Percentiles rank a stretch among this genome's conserved stretches.
Evolutionary conservation across 2,329 filamentous ascomycete species (phyloP).

Genomic region (Aureobasidium namibiae): DNA sequence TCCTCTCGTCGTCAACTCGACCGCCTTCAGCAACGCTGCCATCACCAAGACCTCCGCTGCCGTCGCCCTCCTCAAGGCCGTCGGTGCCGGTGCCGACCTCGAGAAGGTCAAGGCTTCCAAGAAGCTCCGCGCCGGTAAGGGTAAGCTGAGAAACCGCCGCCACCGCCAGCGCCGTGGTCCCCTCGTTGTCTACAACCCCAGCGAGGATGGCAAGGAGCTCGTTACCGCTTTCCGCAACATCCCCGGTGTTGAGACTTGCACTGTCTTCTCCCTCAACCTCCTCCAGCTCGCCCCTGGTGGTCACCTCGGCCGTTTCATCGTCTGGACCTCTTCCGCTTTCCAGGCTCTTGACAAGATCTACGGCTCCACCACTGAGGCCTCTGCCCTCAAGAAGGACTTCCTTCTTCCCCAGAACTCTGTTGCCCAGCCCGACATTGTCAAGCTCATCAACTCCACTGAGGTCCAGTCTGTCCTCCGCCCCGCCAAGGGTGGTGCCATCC

Average conservation of each 20-base stretch:
- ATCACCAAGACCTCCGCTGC: constrained; percentile 85
- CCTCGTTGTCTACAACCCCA: constrained; percentile 94
- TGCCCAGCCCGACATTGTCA: constrained; percentile 87
- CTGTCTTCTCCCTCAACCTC: constrained; percentile 92
- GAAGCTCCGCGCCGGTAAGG: constrained; percentile 98
- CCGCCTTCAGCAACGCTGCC: constrained; percentile 70
- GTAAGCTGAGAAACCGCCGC: constrained; percentile 94
- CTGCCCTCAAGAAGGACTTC: constrained; percentile 98
- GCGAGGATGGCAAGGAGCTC: constrained; percentile 90
- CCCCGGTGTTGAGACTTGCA: constrained; percentile 91
- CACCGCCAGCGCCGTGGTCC: constrained; percentile 97
- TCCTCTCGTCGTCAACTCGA: constrained; percentile 89
- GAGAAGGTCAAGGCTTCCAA: constrained; percentile 94
- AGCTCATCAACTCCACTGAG: constrained; percentile 98
- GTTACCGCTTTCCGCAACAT: constrained; percentile 97
- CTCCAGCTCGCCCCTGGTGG: constrained; percentile 98
- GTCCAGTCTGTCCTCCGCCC: constrained; percentile 92
- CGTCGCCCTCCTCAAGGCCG: constrained; percentile 75
- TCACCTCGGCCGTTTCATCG: constrained; percentile 96
- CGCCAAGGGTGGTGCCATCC: constrained; percentile 80
- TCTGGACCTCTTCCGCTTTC: constrained; percentile 98
- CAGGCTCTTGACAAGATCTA: constrained; percentile 95
- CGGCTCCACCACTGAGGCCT: constrained; percentile 81
- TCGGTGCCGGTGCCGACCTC: constrained; percentile 83
- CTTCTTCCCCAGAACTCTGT: constrained; percentile 88